Conservation (phyloP, 176 grass and related monocot genomes). For the Alopecurus myosuroides region DNA sequence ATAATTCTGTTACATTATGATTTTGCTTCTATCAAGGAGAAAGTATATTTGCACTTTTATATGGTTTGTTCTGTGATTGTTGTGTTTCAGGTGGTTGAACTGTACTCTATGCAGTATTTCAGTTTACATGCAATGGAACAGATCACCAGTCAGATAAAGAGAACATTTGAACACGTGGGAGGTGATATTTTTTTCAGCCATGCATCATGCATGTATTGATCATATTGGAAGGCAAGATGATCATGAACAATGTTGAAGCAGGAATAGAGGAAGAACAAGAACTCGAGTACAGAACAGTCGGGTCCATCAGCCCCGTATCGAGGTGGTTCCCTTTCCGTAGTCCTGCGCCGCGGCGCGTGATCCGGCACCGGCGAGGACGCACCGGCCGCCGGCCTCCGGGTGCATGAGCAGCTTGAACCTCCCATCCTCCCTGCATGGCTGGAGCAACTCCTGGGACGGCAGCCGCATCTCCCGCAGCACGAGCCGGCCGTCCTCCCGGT, state of each 20-base stretch:
- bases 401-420: slow-evolving; percentile 64
- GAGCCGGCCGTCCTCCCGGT: slow-evolving; percentile 51
- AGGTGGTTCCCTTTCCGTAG: neutral
- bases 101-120: neutral
- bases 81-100: neutral
- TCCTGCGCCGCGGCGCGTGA: neutral
- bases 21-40: neutral
- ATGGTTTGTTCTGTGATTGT: neutral
- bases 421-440: slow-evolving; percentile 54
- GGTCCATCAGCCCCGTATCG: neutral
- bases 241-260: neutral
- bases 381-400: slow-evolving; percentile 19
- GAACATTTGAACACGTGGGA: neutral
- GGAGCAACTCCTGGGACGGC: slow-evolving; percentile 55
- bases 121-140: neutral
- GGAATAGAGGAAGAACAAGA: neutral
- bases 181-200: neutral
- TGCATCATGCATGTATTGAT: neutral
- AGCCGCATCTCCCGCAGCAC: slow-evolving; percentile 68
- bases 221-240: neutral
- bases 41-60: neutral
- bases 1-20: neutral
- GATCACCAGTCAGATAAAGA: neutral
- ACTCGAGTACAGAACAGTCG: neutral
- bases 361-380: neutral